Evolutionary conservation across 78 protist species (phyloP), one percentile per base, ranked within the genome.

Genomic region (Chrysochromulina tobinii): DNA sequence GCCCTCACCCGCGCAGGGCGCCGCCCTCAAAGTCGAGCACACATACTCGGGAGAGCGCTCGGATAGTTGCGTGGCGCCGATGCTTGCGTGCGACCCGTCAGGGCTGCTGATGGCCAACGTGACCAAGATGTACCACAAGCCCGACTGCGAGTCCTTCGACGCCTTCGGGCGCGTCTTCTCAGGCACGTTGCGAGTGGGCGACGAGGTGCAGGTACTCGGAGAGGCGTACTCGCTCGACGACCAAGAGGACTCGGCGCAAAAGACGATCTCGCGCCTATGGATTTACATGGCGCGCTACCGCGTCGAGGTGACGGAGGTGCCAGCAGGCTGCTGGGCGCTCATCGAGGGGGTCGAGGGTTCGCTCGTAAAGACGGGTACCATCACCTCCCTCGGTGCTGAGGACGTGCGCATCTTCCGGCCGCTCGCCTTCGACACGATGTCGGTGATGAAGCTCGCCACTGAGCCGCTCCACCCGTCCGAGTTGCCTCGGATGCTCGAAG

Each of bases 401-500:
- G 23, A 67, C 64, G 91, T 77, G 53, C n/a, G 50, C 72, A 88
- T 91, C 86, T 94, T 72, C 90, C 54, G 83, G 14, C 92, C 94
- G 53, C 87, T 89, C 57, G 57, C 6, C 23, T 87, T 90, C 84
- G 48, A 61, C 90, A 96, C 96, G 4, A 15, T 14, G 25, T 83
- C 99, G 0, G 95, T 95, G 25, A 91, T 98, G 69, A 97, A 98
- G 86, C 94, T 99, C 3, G 98, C 99, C 8, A 81, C 97, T 20
- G 99, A 98, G 93, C 99, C 99, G 68, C 61, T 98, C 51, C 87
- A 94, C 84, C 99, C 99, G 27, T 83, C 97, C 0, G 99, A 99
- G 87, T 95, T 98, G 66, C 99, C 99, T 50, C 97, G 97, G 92
- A 96, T 99, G 99, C 64, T 97, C 66, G 99, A 97, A 0, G 99